Conservation (phyloP, 164 flowering plant species). For the Chimonanthus salicifolius region DNA sequence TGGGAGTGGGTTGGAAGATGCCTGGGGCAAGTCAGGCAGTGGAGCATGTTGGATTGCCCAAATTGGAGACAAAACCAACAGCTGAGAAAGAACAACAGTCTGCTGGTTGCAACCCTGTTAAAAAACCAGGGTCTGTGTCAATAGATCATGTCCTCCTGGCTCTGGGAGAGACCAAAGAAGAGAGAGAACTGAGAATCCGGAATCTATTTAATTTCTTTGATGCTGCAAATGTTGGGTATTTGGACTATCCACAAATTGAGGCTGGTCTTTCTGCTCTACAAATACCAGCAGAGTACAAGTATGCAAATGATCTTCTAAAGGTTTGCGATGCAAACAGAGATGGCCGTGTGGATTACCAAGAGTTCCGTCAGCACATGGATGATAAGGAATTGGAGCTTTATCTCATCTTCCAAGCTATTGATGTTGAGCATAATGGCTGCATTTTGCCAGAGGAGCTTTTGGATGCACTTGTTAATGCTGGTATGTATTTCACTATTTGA, state of each 20-base stretch:
- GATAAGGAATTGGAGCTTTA: constrained; percentile 89
- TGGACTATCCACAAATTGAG: constrained; percentile 74
- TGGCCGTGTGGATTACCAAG: constrained; percentile 78
- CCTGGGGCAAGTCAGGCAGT: constrained; percentile 34
- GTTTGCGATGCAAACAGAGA: constrained; percentile 80
- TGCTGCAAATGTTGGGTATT: constrained; percentile 44
- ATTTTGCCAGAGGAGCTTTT: constrained; percentile 92
- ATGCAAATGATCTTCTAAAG: constrained; percentile 70
- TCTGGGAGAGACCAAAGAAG: constrained; percentile 71
- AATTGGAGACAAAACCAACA: constrained; percentile 19
- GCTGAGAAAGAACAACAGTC: constrained; percentile 16
- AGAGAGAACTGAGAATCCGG: constrained; percentile 72
- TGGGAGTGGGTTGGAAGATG: constrained; percentile 15
- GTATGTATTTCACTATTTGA: constrained; percentile 30
- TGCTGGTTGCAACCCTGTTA: constrained; percentile 55
- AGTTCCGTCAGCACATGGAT: constrained; percentile 86
- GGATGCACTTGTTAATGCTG: constrained; percentile 89
- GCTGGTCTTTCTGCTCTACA: constrained; percentile 71
- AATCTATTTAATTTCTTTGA: constrained; percentile 77
- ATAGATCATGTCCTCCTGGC: constrained; percentile 89
- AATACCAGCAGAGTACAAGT: constrained; percentile 79
- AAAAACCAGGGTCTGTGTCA: constrained; percentile 55
- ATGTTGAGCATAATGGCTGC: constrained; percentile 91
- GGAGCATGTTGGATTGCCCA: constrained; percentile 25
- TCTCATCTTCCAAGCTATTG: constrained; percentile 84